phyloP scores from a whole-genome alignment of 2,329 filamentous ascomycete genomes.

The Tolypocladium tropicale region DNA sequence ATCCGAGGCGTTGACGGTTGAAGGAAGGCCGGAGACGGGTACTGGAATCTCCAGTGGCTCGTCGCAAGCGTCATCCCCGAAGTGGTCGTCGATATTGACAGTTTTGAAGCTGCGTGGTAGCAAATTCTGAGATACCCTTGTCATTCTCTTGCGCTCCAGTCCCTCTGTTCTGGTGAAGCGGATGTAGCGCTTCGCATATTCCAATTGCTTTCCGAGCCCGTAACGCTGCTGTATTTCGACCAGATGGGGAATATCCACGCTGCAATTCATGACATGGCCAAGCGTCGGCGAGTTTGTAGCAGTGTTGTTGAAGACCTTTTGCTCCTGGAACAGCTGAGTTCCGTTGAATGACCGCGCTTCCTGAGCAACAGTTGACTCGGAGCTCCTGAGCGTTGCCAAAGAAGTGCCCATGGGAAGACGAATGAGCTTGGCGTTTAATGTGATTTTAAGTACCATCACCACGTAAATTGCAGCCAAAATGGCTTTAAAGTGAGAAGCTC shows the following conservation, averaged over 20 bases:
- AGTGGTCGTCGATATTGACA: not conserved
- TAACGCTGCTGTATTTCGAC: not conserved
- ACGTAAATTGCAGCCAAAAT: too few species aligned
- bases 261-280: not conserved
- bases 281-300: too few species aligned
- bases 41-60: not conserved
- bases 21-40: not conserved
- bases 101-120: not conserved
- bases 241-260: not conserved
- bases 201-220: not conserved
- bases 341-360: too few species aligned
- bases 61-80: not conserved
- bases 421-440: too few species aligned
- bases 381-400: too few species aligned
- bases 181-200: not conserved
- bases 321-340: too few species aligned
- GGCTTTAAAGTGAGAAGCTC: too few species aligned
- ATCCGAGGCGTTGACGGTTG: not conserved
- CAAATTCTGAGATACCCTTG: not conserved
- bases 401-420: too few species aligned
- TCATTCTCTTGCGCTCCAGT: not conserved
- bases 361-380: too few species aligned
- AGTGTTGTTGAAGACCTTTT: too few species aligned
- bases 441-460: too few species aligned
- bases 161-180: not conserved